A percentile compares a stretch with the other conserved stretches of the same genome.
These are phyloP conservation scores for Phaeodactylum tricornutum DNA, from an alignment of 108 stramenopile species.

Conservation along the genomic window DNA sequence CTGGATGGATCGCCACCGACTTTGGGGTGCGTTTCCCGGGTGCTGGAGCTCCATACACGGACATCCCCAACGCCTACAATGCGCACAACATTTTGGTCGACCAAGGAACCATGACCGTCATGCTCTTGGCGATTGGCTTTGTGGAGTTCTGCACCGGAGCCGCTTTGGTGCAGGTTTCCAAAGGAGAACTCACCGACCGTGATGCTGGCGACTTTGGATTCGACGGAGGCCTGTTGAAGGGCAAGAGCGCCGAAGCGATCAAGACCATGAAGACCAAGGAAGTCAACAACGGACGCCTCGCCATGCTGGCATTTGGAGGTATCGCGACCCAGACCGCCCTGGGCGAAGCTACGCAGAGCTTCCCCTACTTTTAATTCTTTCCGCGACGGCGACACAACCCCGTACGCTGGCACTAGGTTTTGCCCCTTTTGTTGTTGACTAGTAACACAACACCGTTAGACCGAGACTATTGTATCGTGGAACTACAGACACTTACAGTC, in stretches of 20 bases:
- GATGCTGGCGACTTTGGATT: constrained; percentile 86
- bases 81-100: constrained; percentile 74
- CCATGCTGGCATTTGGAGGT: constrained; percentile 93
- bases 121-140: constrained; percentile 58
- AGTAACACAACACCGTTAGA: no score
- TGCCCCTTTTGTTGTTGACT: no score
- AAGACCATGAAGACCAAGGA: constrained; percentile 79
- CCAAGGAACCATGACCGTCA: constrained; percentile 75
- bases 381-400: no score
- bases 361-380: constrained; percentile 73
- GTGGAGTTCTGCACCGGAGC: constrained; percentile 72
- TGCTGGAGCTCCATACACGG: constrained; percentile 51
- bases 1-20: constrained; percentile 83
- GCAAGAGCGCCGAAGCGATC: constrained; percentile 61
- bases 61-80: constrained; percentile 70
- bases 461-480: no score
- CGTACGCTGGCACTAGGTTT: no score
- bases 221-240: constrained; percentile 77
- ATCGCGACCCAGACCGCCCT: constrained; percentile 88
- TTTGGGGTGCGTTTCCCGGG: constrained; percentile 77
- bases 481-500: no score
- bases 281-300: constrained; percentile 89
- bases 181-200: constrained; percentile 80
- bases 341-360: constrained; percentile 54
- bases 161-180: constrained; percentile 78